Conservation (phyloP, 2,329 filamentous ascomycete genomes). For the Pseudocercospora cruenta region DNA sequence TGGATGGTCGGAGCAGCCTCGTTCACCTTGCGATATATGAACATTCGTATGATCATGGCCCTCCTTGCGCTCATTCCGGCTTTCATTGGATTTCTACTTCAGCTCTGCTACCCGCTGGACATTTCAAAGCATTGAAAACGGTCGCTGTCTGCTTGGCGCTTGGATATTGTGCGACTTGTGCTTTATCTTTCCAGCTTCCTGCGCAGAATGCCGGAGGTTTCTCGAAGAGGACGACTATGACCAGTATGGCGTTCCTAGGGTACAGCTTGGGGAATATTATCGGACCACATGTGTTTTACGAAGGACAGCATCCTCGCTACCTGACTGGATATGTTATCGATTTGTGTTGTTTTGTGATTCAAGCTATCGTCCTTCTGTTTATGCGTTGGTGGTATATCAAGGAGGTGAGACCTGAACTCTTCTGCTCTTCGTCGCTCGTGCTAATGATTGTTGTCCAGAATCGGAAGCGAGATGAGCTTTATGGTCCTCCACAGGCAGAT, state of each 20-base stretch:
- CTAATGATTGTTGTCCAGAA: background rate
- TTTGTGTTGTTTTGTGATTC: background rate
- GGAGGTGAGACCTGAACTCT: background rate
- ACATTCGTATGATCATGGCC: background rate
- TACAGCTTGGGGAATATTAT: background rate
- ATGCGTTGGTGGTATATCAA: background rate
- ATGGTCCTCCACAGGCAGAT: background rate
- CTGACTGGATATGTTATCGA: background rate
- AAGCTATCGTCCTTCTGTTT: background rate
- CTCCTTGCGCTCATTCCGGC: background rate
- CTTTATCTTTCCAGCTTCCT: background rate
- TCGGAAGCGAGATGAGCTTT: background rate
- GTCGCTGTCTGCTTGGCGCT: background rate
- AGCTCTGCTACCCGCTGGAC: background rate
- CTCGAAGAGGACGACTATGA: background rate
- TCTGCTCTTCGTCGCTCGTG: background rate
- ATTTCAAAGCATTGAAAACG: background rate
- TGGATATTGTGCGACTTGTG: background rate
- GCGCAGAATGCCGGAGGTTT: background rate
- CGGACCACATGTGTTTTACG: background rate
- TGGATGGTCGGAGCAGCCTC: background rate
- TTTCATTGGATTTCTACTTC: background rate
- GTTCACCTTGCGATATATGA: background rate
- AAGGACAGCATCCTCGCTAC: background rate
- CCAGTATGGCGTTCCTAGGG: background rate